A percentile compares a stretch with the other conserved stretches of the same genome.
These are phyloP conservation scores for Pichia sp. DNA, from an alignment of 1,139 yeast genomes.

Conservation along the genomic window DNA sequence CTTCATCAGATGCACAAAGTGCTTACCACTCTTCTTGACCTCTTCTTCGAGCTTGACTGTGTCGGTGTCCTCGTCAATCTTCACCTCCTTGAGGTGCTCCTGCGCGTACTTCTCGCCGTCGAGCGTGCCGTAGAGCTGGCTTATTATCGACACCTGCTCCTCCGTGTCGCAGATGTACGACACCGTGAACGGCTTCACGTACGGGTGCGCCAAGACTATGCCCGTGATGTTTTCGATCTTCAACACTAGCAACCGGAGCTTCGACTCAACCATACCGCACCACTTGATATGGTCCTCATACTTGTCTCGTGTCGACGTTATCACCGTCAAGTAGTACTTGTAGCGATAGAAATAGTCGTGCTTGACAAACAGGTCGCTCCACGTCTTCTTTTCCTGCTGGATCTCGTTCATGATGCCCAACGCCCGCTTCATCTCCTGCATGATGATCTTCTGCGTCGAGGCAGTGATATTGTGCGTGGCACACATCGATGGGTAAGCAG, in stretches of 20 bases:
- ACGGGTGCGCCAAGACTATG: slow-evolving; percentile 83
- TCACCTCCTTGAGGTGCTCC: slow-evolving; percentile 25
- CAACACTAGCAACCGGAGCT: slow-evolving; percentile 71
- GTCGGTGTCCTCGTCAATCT: slow-evolving; percentile 28
- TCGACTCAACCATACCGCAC: slow-evolving; percentile 92
- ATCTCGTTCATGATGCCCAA: slow-evolving; percentile 68
- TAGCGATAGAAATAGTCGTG: slow-evolving; percentile 80
- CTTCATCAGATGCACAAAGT: slow-evolving; percentile 59
- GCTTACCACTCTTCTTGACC: slow-evolving; percentile 32
- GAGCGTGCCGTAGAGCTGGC: slow-evolving; percentile 31
- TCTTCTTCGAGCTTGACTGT: slow-evolving; percentile 28
- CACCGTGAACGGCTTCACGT: slow-evolving; percentile 67
- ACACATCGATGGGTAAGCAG: slow-evolving; percentile 99
- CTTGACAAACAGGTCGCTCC: slow-evolving; percentile 73
- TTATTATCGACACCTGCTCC: slow-evolving; percentile 32
- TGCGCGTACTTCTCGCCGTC: slow-evolving; percentile 32
- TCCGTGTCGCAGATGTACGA: slow-evolving; percentile 51
- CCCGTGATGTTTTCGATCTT: slow-evolving; percentile 77
- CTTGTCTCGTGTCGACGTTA: slow-evolving; percentile 67
- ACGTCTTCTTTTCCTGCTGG: slow-evolving; percentile 53
- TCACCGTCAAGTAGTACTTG: slow-evolving; percentile 79
- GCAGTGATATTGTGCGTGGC: slow-evolving; percentile 93
- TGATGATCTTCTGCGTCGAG: slow-evolving; percentile 78
- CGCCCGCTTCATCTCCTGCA: slow-evolving; percentile 74
- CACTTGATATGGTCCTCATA: slow-evolving; percentile 82